Conservation (phyloP, 768 basidiomycete species). For the Sporobolomyces pararoseus region DNA sequence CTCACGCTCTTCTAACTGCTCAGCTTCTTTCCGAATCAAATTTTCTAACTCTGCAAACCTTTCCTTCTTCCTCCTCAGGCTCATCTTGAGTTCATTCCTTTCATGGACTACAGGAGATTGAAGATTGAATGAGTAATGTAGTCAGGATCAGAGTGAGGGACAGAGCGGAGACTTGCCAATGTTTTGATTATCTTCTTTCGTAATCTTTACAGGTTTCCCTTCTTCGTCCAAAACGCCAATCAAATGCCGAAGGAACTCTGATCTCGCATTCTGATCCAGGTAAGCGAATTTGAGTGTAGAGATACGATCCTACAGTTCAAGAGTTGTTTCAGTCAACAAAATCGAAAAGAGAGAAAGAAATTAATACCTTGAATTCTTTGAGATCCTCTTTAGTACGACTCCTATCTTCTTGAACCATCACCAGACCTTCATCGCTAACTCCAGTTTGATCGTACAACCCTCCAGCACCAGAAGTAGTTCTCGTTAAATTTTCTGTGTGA, state of each 20-base stretch:
- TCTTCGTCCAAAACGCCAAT: conserved; percentile 10
- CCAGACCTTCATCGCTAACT: conserved; percentile 17
- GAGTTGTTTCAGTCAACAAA: too few relatives aligned
- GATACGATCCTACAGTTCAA: conserved; percentile 20
- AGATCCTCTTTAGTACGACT: conserved; percentile 24
- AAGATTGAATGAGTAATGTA: too few relatives aligned
- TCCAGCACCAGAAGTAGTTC: conserved; percentile 23
- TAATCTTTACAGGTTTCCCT: not conserved
- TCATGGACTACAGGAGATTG: not conserved
- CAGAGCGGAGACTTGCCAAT: conserved; percentile 7
- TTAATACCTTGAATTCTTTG: conserved; percentile 34
- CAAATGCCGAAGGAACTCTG: conserved; percentile 33
- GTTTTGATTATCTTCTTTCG: conserved; percentile 20
- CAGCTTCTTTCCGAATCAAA: conserved; percentile 28
- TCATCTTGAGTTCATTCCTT: conserved; percentile 12
- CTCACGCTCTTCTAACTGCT: conserved; percentile 28
- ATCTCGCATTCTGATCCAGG: conserved; percentile 37
- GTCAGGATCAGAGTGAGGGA: too few relatives aligned
- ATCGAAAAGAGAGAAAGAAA: too few relatives aligned
- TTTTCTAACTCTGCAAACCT: conserved; percentile 25
- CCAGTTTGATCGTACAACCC: conserved; percentile 18
- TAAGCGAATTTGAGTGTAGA: conserved; percentile 43
- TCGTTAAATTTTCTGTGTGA: conserved; percentile 28
- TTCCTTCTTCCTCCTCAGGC: conserved; percentile 24
- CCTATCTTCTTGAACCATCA: conserved; percentile 27